phyloP scores from a whole-genome alignment of 352 stramenopile genomes.

The Peronospora destructor region DNA sequence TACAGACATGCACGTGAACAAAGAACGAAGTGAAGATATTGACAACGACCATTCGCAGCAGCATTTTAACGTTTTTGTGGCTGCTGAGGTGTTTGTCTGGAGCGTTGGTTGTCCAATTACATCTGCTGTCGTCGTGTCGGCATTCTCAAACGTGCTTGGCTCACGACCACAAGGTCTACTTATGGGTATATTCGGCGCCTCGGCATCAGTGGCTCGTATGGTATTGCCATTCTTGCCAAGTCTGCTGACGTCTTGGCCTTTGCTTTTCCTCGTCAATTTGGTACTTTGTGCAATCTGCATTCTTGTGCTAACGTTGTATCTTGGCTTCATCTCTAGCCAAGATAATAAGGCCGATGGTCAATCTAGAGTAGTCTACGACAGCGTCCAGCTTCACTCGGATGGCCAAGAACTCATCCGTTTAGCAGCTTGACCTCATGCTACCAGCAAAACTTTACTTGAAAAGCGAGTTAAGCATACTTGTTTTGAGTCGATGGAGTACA shows the following conservation, averaged over 20 bases:
- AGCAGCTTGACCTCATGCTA: background rate
- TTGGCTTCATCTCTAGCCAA: constrained; percentile 18
- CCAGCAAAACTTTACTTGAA: background rate
- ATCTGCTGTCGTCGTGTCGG: constrained; percentile 55
- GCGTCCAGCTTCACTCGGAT: constrained; percentile 23
- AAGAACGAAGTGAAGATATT: constrained; percentile 5
- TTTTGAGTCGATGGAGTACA: too few relatives aligned
- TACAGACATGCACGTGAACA: constrained; percentile 26
- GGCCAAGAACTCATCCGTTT: constrained; percentile 6
- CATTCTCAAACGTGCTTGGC: constrained; percentile 64
- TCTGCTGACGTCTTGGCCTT: constrained; percentile 34
- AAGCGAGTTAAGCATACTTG: background rate
- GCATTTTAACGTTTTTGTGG: constrained; percentile 33
- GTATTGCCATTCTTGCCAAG: constrained; percentile 56
- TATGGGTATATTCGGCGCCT: constrained; percentile 64
- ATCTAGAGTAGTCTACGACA: constrained; percentile 10
- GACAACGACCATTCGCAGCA: constrained; percentile 16
- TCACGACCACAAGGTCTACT: constrained; percentile 56
- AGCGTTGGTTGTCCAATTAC: constrained; percentile 69
- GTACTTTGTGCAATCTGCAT: constrained; percentile 39
- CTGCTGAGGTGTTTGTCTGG: constrained; percentile 60
- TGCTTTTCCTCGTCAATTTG: constrained; percentile 43
- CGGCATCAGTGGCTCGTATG: constrained; percentile 66
- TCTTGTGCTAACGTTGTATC: constrained; percentile 27
- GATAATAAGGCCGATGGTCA: background rate